phyloP scores from a whole-genome alignment of 2,329 filamentous ascomycete genomes.

The Stachybotrys echinatus region DNA sequence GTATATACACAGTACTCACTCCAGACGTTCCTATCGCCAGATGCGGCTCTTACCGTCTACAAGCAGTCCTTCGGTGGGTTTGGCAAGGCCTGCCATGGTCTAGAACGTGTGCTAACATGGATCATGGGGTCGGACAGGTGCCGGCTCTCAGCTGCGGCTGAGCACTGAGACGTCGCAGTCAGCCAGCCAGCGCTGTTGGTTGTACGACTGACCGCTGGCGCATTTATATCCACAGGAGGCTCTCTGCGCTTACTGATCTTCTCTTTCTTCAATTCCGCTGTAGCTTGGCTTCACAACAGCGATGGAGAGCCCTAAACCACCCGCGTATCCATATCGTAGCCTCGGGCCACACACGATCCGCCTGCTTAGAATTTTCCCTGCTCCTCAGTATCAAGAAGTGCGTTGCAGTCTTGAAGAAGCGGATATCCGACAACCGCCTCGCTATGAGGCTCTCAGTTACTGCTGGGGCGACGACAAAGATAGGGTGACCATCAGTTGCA shows the following conservation, averaged over 20 bases:
- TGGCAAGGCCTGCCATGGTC: not conserved
- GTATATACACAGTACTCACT: too few species aligned
- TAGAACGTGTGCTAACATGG: not conserved
- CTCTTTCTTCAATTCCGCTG: too few species aligned
- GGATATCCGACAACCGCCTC: not conserved
- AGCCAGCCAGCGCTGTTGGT: too few species aligned
- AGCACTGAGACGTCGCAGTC: not conserved
- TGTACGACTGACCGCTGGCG: too few species aligned
- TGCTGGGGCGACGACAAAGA: conserved; percentile 11
- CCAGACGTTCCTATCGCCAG: too few species aligned
- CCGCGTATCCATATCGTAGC: not conserved
- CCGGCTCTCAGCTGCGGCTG: not conserved
- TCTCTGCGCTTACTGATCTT: too few species aligned
- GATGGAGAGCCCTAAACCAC: not conserved
- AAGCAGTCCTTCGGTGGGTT: not conserved
- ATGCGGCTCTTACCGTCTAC: too few species aligned
- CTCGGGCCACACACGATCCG: not conserved
- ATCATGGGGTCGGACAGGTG: not conserved
- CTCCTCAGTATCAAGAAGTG: not conserved
- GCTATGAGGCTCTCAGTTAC: conserved; percentile 16
- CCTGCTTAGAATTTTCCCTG: not conserved
- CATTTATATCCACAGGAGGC: too few species aligned
- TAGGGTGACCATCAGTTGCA: conserved; percentile 4
- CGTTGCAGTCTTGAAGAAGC: not conserved
- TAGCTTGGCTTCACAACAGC: too few species aligned